phyloP scores from a whole-genome alignment of 2,329 filamentous ascomycete species.

The Didymella glomerata region DNA sequence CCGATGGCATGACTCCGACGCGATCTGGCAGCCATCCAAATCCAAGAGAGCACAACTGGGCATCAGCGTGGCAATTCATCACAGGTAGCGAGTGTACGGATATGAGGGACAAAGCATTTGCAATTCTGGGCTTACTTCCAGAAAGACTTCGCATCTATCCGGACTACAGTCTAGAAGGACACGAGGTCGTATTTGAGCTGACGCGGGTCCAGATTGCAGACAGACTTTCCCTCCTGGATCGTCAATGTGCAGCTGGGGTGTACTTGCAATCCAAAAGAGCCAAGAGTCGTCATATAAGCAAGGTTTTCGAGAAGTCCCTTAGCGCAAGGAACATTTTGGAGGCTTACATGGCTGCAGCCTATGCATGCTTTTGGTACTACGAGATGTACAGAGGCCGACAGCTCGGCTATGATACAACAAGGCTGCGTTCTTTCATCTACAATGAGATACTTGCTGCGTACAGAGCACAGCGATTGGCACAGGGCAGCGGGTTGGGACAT shows the following conservation, averaged over 20 bases:
- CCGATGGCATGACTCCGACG: too few relatives aligned
- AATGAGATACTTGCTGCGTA: neutral
- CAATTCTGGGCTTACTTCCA: neutral
- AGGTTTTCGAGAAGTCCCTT: too few relatives aligned
- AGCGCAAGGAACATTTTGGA: too few relatives aligned
- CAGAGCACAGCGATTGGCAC: neutral
- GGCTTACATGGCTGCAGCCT: too few relatives aligned
- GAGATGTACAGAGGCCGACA: neutral
- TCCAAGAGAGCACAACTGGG: too few relatives aligned
- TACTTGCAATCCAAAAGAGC: too few relatives aligned
- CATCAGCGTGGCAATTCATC: too few relatives aligned
- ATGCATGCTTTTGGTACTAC: neutral
- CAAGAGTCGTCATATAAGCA: too few relatives aligned
- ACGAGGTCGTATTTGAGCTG: neutral
- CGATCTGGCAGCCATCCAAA: too few relatives aligned
- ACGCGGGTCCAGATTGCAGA: neutral
- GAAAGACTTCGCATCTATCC: neutral
- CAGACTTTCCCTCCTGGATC: neutral
- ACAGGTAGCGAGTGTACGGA: neutral
- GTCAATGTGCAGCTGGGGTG: neutral
- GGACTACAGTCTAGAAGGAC: neutral
- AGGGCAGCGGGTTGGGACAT: neutral
- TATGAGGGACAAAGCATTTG: neutral
- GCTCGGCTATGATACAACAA: neutral
- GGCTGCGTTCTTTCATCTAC: neutral